phyloP scores from a whole-genome alignment of 768 basidiomycete genomes.

The Mycena galopus region DNA sequence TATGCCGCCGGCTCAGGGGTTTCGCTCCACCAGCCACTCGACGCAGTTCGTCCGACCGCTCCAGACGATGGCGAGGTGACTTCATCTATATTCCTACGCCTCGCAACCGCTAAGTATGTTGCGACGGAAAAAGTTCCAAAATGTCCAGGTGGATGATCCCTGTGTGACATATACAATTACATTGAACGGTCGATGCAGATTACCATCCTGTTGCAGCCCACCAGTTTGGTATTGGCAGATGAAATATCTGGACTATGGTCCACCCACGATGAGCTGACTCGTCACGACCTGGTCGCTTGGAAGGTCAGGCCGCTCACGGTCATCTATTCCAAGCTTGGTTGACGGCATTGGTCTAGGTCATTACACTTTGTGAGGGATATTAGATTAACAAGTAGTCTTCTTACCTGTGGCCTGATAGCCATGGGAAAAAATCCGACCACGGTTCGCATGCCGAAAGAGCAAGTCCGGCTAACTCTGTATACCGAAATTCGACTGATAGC shows the following conservation, averaged over 20 bases:
- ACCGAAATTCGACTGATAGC: neutral
- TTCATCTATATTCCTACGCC: too few species aligned
- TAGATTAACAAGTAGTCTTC: neutral
- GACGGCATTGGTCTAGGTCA: neutral
- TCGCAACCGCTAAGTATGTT: too few species aligned
- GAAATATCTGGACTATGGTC: neutral
- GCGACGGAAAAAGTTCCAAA: too few species aligned
- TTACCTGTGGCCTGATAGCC: neutral
- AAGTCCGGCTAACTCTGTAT: neutral
- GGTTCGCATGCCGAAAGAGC: too few species aligned
- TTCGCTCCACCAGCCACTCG: too few species aligned
- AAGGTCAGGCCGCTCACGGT: neutral
- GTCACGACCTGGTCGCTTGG: neutral
- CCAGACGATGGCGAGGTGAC: too few species aligned
- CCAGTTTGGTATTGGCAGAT: neutral
- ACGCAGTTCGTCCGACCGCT: too few species aligned
- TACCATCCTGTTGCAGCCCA: neutral
- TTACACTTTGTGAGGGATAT: neutral
- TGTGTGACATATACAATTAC: neutral
- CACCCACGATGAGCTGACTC: neutral
- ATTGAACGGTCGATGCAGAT: neutral
- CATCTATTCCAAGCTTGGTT: neutral
- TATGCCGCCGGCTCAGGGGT: too few species aligned
- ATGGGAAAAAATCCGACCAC: too few species aligned
- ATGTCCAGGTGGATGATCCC: too few species aligned